Conservation (phyloP, 2,329 filamentous ascomycete species). For the Rutstroemia sp. region DNA sequence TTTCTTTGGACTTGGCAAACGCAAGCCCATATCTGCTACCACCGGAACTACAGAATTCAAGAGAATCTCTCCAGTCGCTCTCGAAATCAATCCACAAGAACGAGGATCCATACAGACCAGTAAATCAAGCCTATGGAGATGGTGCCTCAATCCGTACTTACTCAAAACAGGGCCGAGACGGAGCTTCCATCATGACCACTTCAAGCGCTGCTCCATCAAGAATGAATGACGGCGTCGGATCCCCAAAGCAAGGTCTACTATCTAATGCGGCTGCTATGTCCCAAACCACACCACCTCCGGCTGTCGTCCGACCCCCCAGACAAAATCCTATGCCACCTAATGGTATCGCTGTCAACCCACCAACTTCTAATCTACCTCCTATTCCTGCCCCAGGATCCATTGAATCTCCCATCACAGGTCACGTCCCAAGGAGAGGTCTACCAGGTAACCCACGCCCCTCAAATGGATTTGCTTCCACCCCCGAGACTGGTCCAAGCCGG, state of each 20-base stretch:
- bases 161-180: conserved; percentile 31
- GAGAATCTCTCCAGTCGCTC: conserved; percentile 80
- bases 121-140: conserved; percentile 50
- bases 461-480: conserved; percentile 10
- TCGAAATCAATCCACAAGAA: conserved; percentile 66
- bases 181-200: conserved; percentile 40
- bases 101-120: conserved; percentile 77
- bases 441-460: conserved; percentile 15
- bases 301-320: conserved; percentile 30
- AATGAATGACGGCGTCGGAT: conserved; percentile 17
- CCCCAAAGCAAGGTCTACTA: conserved; percentile 19
- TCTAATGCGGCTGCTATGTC: conserved; percentile 23
- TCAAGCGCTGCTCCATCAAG: conserved; percentile 29
- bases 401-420: conserved; percentile 7
- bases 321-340: conserved; percentile 34
- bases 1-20: conserved; percentile 60
- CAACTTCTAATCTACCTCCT: neutral
- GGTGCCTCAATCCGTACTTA: conserved; percentile 48
- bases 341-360: neutral
- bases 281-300: conserved; percentile 19
- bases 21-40: conserved; percentile 93
- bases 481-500: conserved; percentile 2
- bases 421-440: conserved; percentile 16
- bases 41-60: conserved; percentile 67
- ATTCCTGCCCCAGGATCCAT: neutral